phyloP scores from a whole-genome alignment of 805 yeast genomes.

The Sugiyamaella boreocaroliniensis region DNA sequence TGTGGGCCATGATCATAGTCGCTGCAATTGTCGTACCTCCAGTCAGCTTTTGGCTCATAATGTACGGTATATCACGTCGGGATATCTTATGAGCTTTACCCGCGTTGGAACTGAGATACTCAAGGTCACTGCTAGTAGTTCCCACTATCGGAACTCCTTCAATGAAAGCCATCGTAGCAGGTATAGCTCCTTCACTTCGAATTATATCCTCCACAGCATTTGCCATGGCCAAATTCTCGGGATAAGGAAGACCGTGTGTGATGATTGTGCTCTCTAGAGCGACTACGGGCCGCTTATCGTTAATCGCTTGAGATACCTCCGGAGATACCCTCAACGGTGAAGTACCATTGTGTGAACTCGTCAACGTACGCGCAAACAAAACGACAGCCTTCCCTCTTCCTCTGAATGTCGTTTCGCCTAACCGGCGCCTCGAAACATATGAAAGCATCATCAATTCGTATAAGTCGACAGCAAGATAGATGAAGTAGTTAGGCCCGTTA shows the following conservation, averaged over 20 bases:
- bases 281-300: conserved; percentile 57
- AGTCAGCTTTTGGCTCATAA: conserved; percentile 52
- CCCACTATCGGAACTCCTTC: conserved; percentile 72
- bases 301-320: conserved; percentile 60
- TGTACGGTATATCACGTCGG: conserved; percentile 69
- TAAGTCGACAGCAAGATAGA: too few relatives aligned
- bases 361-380: neutral
- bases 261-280: conserved; percentile 82
- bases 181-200: conserved; percentile 59
- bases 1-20: conserved; percentile 72
- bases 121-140: conserved; percentile 41
- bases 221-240: conserved; percentile 71
- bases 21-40: conserved; percentile 92
- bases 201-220: conserved; percentile 53
- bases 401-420: too few relatives aligned
- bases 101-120: conserved; percentile 39
- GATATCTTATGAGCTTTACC: conserved; percentile 52
- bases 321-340: conserved; percentile 15
- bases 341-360: neutral
- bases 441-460: too few relatives aligned
- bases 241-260: conserved; percentile 84
- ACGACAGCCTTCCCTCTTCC: too few relatives aligned
- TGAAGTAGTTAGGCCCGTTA: too few relatives aligned
- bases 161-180: conserved; percentile 80
- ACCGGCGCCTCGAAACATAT: too few relatives aligned